Evolutionary conservation across 371 early-diverging fungal genomes (phyloP).

Genomic region (Dinochytrium kinnereticum): DNA sequence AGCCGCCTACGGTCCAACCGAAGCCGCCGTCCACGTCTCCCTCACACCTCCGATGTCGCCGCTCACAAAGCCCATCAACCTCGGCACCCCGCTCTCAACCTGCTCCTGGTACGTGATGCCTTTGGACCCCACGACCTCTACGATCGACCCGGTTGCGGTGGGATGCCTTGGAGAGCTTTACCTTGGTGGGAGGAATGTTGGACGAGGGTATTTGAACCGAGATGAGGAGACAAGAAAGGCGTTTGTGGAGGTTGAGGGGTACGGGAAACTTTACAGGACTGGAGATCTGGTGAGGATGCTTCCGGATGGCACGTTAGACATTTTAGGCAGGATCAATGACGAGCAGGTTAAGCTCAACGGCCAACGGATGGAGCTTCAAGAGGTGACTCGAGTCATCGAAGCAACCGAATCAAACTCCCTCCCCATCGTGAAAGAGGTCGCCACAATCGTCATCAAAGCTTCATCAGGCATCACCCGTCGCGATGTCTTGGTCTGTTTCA

Average conservation of each 20-base stretch:
- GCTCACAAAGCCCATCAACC: conserved; percentile 14
- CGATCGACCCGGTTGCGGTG: background rate
- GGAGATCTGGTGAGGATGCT: conserved; percentile 23
- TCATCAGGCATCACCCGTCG: background rate
- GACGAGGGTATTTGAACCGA: conserved; percentile 18
- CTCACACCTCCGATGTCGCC: background rate
- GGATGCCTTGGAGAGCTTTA: conserved; percentile 37
- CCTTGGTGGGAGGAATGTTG: conserved; percentile 23
- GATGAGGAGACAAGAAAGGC: conserved; percentile 13
- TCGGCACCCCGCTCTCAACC: conserved; percentile 3
- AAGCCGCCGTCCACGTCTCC: conserved; percentile 21
- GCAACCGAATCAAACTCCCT: background rate
- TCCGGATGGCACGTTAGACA: conserved; percentile 21
- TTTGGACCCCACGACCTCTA: no score
- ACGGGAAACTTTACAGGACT: conserved; percentile 7
- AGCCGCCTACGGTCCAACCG: conserved; percentile 37
- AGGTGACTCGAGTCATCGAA: conserved; percentile 27
- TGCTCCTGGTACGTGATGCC: background rate
- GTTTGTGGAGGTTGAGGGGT: background rate
- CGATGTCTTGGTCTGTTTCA: background rate
- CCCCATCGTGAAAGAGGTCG: background rate
- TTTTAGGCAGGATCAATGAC: conserved; percentile 44
- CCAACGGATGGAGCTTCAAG: conserved; percentile 54
- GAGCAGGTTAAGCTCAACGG: conserved; percentile 56
- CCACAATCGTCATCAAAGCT: background rate